Base-by-base conservation (phyloP, 2,329 filamentous ascomycete species). In the Bipolaris cookei region DNA sequence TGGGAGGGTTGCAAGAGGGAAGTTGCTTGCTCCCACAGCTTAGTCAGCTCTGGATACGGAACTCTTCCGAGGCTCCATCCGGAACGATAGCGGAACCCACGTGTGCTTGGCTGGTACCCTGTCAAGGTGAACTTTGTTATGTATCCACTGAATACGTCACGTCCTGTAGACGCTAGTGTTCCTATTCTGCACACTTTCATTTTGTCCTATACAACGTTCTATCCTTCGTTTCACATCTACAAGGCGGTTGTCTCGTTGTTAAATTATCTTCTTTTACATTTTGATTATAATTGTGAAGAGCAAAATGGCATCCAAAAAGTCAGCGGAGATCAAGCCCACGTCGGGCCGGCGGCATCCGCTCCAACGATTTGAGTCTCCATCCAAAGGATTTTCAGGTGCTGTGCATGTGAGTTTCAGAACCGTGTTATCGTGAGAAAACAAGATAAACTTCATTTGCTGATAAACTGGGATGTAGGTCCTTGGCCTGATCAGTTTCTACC, bases 331-430 rank as follows among this genome's bases (percentile, higher is more conserved):
- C 6, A 62, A 70, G 14, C 58, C 59, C 30, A 53, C 66, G 58
- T 61, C 76, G 48, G 66, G 74, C 51, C 67, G 70, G 47, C 73
- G 69, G 43, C 88, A 91, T 77, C 85, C 84, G 41, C 81, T 90
- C 4, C 89, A 92, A 75, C 82, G 87, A 37, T 77, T 91, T 18
- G 70, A 81, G 3, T 88, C 89, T 57, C 90, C 90, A 0, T 88
- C 88, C 1, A 84, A 84, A 56, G 83, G 83, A 38, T 66, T 85
- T 54, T 91, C 89, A 2, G 82, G 88, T 20, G 58, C 85, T 8
- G 73, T 91, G 39, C 90, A 92, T 73, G 73, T 81, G 55, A 47
- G 62, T 64, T 39, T 14, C 4, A 38, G 18, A 13, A 8, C 4
- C 25, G 18, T 30, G 28, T n/a, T 14, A 44, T 23, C 6, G 7